These are phyloP conservation scores for Aspergillus caelatus DNA, from an alignment of 2,329 filamentous ascomycete genomes.

Conservation along the genomic window DNA sequence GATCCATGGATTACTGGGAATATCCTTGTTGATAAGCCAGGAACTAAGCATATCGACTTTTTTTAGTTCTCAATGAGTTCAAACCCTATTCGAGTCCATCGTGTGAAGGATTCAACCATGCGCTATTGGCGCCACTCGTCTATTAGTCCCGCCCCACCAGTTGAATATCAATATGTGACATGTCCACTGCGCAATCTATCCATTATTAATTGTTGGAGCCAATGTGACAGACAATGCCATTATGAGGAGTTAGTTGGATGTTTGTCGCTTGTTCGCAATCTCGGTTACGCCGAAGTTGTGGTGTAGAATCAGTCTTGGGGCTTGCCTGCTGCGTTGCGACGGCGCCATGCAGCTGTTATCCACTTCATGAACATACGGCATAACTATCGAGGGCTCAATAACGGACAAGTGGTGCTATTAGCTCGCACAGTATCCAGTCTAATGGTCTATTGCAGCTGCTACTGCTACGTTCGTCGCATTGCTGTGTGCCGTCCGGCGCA, in stretches of 20 bases:
- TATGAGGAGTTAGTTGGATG: not conserved
- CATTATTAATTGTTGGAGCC: not conserved
- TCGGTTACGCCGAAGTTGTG: not conserved
- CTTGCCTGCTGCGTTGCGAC: not conserved
- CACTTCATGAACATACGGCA: not conserved
- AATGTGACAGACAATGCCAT: not conserved
- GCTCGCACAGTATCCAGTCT: not conserved
- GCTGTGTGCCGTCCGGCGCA: not conserved
- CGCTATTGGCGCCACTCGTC: constrained; percentile 4
- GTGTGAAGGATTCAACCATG: not conserved
- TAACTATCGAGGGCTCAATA: not conserved
- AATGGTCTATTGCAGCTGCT: not conserved
- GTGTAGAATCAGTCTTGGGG: not conserved
- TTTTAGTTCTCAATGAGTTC: not conserved
- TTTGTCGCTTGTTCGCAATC: not conserved
- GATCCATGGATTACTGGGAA: not conserved
- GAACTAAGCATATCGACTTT: not conserved
- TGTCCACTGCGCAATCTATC: not conserved
- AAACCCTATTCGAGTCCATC: not conserved
- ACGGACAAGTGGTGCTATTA: not conserved
- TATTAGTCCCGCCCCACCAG: not conserved
- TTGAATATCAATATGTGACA: constrained; percentile 3
- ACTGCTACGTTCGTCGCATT: not conserved
- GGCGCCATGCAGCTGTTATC: not conserved
- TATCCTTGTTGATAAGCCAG: not conserved